Evolutionary conservation across 768 basidiomycete genomes (phyloP).

Genomic region (Gelatoporia subvermispora): DNA sequence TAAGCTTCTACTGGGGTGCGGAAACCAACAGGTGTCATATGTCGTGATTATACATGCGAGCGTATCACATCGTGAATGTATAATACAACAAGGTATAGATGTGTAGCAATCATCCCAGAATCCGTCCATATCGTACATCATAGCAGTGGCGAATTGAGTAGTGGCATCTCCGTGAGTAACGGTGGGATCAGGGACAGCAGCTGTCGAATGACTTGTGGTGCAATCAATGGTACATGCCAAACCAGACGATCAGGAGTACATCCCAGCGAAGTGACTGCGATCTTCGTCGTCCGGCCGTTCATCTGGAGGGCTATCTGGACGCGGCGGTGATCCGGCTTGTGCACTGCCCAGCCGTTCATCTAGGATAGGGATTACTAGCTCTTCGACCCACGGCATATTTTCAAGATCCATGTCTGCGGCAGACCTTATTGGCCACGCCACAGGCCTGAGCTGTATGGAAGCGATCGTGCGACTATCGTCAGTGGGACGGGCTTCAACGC

Average conservation of each 20-base stretch:
- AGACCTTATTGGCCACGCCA: neutral
- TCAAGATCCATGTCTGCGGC: neutral
- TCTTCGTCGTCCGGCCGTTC: slow-evolving; percentile 8
- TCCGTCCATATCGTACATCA: too few relatives aligned
- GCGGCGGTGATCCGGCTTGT: neutral
- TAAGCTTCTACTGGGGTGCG: too few relatives aligned
- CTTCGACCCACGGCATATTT: neutral
- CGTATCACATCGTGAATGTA: too few relatives aligned
- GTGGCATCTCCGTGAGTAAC: too few relatives aligned
- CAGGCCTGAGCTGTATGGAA: neutral
- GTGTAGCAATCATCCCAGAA: too few relatives aligned
- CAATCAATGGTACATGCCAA: too few relatives aligned
- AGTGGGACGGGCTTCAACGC: neutral
- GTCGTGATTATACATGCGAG: too few relatives aligned
- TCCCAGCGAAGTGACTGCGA: slow-evolving; percentile 12
- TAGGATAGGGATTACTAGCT: neutral
- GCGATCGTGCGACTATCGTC: neutral
- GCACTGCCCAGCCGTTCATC: neutral
- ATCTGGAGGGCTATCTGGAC: neutral
- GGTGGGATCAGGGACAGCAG: too few relatives aligned
- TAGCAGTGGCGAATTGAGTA: too few relatives aligned
- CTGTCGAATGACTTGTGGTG: too few relatives aligned
- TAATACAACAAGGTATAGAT: too few relatives aligned
- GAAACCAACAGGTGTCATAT: too few relatives aligned
- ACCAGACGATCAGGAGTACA: slow-evolving; percentile 15